These are phyloP conservation scores for Thoreauomyces humboldtii DNA, from an alignment of 192 early-diverging fungal genomes.

Conservation along the genomic window DNA sequence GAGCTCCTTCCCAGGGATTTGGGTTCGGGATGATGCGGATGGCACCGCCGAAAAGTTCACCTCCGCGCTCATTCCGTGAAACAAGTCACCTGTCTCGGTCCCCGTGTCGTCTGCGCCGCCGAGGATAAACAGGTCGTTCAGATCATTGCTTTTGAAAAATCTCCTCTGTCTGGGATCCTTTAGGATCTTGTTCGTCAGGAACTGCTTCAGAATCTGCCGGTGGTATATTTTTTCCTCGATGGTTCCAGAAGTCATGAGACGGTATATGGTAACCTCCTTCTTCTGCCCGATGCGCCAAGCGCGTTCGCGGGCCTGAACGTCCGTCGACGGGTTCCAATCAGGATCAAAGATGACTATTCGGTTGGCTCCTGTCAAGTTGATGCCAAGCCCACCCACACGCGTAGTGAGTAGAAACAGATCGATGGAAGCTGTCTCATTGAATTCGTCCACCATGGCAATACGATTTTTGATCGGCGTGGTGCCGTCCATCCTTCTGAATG, in stretches of 20 bases:
- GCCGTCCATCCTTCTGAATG: constrained; percentile 93
- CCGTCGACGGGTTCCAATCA: constrained; percentile 98
- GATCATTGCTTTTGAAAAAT: constrained; percentile 83
- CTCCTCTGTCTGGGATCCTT: constrained; percentile 80
- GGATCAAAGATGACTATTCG: constrained; percentile 95
- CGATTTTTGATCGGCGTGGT: constrained; percentile 86
- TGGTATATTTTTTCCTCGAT: constrained; percentile 98
- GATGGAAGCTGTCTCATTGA: constrained; percentile 65
- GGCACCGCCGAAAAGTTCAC: constrained; percentile 18
- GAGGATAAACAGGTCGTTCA: constrained; percentile 86
- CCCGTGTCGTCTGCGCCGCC: constrained; percentile 37
- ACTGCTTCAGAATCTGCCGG: constrained; percentile 97
- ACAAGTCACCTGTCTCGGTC: constrained; percentile 86
- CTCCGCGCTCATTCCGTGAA: constrained; percentile 68
- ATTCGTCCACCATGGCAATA: constrained; percentile 82
- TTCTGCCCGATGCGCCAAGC: constrained; percentile 94
- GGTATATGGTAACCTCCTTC: constrained; percentile 83
- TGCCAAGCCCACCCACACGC: constrained; percentile 92
- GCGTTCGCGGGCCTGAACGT: constrained; percentile 92
- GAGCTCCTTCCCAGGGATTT: neutral
- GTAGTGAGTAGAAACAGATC: constrained; percentile 96
- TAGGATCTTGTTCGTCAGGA: constrained; percentile 93
- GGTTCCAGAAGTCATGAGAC: constrained; percentile 91
- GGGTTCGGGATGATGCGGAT: neutral
- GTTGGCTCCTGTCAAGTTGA: constrained; percentile 93